Evolutionary conservation across 2,329 filamentous ascomycete species (phyloP).

Genomic region (Truncatella angustata): DNA sequence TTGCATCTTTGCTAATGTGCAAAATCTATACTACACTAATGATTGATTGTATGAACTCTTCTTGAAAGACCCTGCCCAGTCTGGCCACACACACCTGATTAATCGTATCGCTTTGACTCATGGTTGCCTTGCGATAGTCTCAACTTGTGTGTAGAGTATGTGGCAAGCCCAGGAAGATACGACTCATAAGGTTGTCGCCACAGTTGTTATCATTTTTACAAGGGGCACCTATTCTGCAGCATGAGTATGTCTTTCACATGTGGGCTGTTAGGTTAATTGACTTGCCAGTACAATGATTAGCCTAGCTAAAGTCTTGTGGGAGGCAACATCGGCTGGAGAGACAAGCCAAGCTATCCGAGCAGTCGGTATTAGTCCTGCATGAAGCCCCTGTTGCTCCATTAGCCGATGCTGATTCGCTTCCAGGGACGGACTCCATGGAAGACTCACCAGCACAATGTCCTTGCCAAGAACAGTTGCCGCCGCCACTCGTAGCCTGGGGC

Average conservation of each 20-base stretch:
- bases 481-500: neutral
- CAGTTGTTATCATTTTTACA: neutral
- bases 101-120: too few relatives aligned
- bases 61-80: too few relatives aligned
- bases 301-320: slow-evolving; percentile 2
- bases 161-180: too few relatives aligned
- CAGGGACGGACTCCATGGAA: neutral
- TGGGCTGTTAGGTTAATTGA: neutral
- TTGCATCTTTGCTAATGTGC: too few relatives aligned
- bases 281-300: slow-evolving; percentile 1
- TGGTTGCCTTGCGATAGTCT: neutral
- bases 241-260: neutral
- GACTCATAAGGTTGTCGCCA: neutral
- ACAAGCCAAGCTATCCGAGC: neutral
- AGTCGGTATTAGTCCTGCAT: neutral
- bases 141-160: too few relatives aligned
- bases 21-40: neutral
- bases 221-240: neutral
- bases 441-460: neutral
- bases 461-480: neutral
- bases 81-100: too few relatives aligned
- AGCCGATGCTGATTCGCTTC: neutral
- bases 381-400: neutral
- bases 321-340: neutral
- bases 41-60: neutral